phyloP scores from a whole-genome alignment of 805 yeast genomes.

The Candida sonorensis region DNA sequence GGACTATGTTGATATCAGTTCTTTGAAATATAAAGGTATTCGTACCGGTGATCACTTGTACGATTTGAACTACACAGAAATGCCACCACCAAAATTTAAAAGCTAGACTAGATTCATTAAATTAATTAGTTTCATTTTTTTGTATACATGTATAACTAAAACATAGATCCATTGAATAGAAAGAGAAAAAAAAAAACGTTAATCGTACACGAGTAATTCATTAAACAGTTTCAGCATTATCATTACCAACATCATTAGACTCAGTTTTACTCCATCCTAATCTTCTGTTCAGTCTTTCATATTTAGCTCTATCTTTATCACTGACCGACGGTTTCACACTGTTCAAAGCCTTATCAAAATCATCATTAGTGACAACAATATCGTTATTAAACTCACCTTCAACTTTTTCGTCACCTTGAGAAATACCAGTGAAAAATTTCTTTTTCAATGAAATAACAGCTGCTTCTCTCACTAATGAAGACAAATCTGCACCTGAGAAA shows the following conservation, averaged over 20 bases:
- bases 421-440: slow-evolving; percentile 51
- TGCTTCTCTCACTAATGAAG: slow-evolving; percentile 90
- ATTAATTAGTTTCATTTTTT: too few relatives aligned
- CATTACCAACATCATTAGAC: not conserved
- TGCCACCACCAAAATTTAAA: slow-evolving; percentile 27
- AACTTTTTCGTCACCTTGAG: slow-evolving; percentile 37
- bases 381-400: slow-evolving; percentile 10
- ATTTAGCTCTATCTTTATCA: slow-evolving; percentile 72
- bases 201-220: too few relatives aligned
- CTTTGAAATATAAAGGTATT: slow-evolving; percentile 25
- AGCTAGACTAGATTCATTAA: slow-evolving; percentile 4
- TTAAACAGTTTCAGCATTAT: slow-evolving; percentile 1
- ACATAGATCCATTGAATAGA: too few relatives aligned
- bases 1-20: slow-evolving; percentile 30
- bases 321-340: slow-evolving; percentile 87
- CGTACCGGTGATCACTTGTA: slow-evolving; percentile 46
- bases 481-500: slow-evolving; percentile 94
- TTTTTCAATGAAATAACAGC: slow-evolving; percentile 80
- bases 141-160: too few relatives aligned
- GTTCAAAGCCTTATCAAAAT: slow-evolving; percentile 65
- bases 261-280: slow-evolving; percentile 60
- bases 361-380: slow-evolving; percentile 53
- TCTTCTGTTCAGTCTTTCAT: slow-evolving; percentile 64
- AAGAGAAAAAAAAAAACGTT: too few relatives aligned
- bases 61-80: slow-evolving; percentile 47